These are phyloP conservation scores for Penicillium sp. DNA, from an alignment of 2,329 filamentous ascomycete species.

Conservation along the genomic window DNA sequence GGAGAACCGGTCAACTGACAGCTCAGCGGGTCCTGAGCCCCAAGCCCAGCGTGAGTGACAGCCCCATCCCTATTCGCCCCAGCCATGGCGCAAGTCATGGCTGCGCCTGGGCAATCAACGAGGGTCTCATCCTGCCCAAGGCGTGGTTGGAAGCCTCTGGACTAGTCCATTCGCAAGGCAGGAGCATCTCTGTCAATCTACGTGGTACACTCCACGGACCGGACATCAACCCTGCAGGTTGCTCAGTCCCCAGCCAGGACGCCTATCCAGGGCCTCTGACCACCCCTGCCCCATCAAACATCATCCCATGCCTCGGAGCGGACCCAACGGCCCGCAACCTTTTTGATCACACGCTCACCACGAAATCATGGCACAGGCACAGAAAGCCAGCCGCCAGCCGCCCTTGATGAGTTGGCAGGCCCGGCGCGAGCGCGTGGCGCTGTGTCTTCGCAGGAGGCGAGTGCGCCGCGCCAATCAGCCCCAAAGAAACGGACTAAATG, in stretches of 20 bases:
- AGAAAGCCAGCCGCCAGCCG: slow-evolving; percentile 16
- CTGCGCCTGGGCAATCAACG: neutral
- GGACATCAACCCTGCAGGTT: slow-evolving; percentile 13
- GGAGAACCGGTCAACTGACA: slow-evolving; percentile 25
- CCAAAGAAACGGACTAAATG: slow-evolving; percentile 23
- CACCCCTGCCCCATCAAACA: neutral
- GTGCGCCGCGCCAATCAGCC: slow-evolving; percentile 18
- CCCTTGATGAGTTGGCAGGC: slow-evolving; percentile 34
- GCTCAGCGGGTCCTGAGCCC: slow-evolving; percentile 19
- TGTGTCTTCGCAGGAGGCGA: slow-evolving; percentile 15
- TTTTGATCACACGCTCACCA: slow-evolving; percentile 38
- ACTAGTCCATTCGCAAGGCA: neutral
- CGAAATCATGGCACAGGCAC: slow-evolving; percentile 27
- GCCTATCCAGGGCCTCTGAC: slow-evolving; percentile 4
- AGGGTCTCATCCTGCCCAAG: neutral
- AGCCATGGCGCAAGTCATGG: neutral
- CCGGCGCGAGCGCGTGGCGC: slow-evolving; percentile 30
- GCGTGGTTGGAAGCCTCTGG: neutral
- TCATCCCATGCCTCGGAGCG: neutral
- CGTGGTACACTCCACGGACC: neutral
- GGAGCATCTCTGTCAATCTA: neutral
- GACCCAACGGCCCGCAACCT: slow-evolving; percentile 27
- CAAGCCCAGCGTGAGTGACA: slow-evolving; percentile 21
- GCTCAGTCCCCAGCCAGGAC: neutral
- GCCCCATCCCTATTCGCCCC: slow-evolving; percentile 4